Evolutionary conservation across 2,329 filamentous ascomycete genomes (phyloP).

Genomic region (Claviceps maximensis): DNA sequence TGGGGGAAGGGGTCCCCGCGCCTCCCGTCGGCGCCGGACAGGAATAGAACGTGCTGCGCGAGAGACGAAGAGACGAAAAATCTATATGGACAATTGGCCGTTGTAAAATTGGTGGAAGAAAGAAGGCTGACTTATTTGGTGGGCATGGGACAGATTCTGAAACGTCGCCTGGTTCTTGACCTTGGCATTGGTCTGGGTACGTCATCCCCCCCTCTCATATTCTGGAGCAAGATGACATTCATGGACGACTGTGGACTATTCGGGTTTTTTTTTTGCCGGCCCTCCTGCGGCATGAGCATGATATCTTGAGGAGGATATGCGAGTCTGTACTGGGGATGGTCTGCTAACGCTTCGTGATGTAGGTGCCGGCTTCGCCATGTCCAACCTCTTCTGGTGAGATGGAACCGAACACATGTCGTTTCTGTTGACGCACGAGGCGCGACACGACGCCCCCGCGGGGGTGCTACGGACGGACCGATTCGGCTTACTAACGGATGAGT

Average conservation of each 20-base stretch:
- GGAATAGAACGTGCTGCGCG: background rate
- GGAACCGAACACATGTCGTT: background rate
- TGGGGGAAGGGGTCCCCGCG: slow-evolving; percentile 4
- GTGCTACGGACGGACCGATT: background rate
- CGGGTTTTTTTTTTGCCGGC: background rate
- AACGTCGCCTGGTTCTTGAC: slow-evolving; percentile 44
- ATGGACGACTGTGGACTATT: background rate
- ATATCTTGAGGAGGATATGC: too few relatives aligned
- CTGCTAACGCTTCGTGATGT: slow-evolving; percentile 19
- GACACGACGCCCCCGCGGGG: too few relatives aligned
- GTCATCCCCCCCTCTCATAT: slow-evolving; percentile 13
- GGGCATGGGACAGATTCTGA: slow-evolving; percentile 39
- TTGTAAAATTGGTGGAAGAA: too few relatives aligned
- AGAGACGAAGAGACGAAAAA: background rate
- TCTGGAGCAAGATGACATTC: background rate
- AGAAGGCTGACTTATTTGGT: slow-evolving; percentile 23
- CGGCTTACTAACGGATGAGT: slow-evolving; percentile 1
- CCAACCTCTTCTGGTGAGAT: slow-evolving; percentile 44
- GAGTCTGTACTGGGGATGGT: too few relatives aligned
- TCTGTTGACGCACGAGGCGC: background rate
- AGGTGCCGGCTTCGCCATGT: slow-evolving; percentile 43
- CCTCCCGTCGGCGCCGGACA: too few relatives aligned
- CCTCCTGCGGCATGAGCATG: too few relatives aligned
- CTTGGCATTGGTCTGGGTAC: slow-evolving; percentile 42
- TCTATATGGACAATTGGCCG: too few relatives aligned